Evolutionary conservation across 2,329 filamentous ascomycete species (phyloP).

Genomic region (Herpotrichia juniperi): DNA sequence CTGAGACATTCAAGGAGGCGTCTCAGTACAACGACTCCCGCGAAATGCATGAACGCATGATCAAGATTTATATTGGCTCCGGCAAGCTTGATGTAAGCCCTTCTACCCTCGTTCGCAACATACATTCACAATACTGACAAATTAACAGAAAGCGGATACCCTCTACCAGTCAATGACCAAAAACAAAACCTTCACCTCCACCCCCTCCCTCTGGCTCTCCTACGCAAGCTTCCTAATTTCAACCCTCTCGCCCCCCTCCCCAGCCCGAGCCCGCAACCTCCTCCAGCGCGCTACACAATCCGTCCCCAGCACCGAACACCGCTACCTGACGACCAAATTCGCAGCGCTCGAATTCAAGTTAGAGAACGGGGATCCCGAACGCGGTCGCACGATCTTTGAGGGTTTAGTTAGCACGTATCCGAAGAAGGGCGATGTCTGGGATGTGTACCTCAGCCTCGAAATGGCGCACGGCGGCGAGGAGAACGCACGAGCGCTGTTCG

Average conservation of each 20-base stretch:
- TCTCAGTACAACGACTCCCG: slow-evolving; percentile 93
- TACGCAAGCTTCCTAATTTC: slow-evolving; percentile 93
- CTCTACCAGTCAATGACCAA: slow-evolving; percentile 87
- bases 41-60: slow-evolving; percentile 86
- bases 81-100: slow-evolving; percentile 77
- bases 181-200: slow-evolving; percentile 79
- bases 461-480: slow-evolving; percentile 62
- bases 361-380: slow-evolving; percentile 80
- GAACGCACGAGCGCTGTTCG: slow-evolving; percentile 76
- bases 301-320: slow-evolving; percentile 71
- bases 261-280: slow-evolving; percentile 76
- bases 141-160: slow-evolving; percentile 77
- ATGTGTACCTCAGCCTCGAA: slow-evolving; percentile 87
- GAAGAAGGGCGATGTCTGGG: slow-evolving; percentile 92
- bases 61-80: slow-evolving; percentile 94
- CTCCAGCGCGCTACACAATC: slow-evolving; percentile 85
- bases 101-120: neutral
- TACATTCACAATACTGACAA: slow-evolving; percentile 26
- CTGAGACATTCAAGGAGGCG: slow-evolving; percentile 87
- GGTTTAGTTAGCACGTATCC: slow-evolving; percentile 82
- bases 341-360: slow-evolving; percentile 91
- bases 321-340: slow-evolving; percentile 83
- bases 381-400: slow-evolving; percentile 93
- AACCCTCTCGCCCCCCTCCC: slow-evolving; percentile 70
- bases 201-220: slow-evolving; percentile 86